Evolutionary conservation across 73 alveolate species (phyloP).

Genomic region (Tetrahymena elliotti): DNA sequence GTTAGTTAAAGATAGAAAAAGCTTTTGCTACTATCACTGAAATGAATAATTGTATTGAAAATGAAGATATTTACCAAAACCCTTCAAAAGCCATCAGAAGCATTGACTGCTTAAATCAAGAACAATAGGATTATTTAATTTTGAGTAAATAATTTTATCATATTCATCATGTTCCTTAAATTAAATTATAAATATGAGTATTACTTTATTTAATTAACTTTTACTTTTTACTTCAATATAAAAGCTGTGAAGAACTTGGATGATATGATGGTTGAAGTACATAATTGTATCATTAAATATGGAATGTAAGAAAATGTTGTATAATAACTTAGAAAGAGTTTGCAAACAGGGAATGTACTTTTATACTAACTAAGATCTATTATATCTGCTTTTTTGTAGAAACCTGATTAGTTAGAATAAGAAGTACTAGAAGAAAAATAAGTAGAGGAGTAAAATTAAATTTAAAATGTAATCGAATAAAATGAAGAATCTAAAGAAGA

Average conservation of each 20-base stretch:
- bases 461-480: background rate
- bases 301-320: background rate
- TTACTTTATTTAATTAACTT: background rate
- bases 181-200: too few species aligned
- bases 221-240: background rate
- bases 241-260: background rate
- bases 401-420: background rate
- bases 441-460: background rate
- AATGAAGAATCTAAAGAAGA: background rate
- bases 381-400: background rate
- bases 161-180: too few species aligned
- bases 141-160: background rate
- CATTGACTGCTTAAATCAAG: background rate
- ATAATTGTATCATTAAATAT: background rate
- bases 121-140: background rate
- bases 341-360: background rate
- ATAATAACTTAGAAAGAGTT: background rate
- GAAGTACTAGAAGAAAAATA: background rate
- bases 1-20: background rate
- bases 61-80: background rate
- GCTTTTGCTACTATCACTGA: background rate
- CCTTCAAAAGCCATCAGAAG: background rate
- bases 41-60: background rate
- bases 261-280: background rate
- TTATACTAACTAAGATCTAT: background rate